Percentiles rank a stretch among this genome's conserved stretches.
Evolutionary conservation across 1,139 yeast genomes (phyloP).

Genomic region (Martiniozyma asiatica): DNA sequence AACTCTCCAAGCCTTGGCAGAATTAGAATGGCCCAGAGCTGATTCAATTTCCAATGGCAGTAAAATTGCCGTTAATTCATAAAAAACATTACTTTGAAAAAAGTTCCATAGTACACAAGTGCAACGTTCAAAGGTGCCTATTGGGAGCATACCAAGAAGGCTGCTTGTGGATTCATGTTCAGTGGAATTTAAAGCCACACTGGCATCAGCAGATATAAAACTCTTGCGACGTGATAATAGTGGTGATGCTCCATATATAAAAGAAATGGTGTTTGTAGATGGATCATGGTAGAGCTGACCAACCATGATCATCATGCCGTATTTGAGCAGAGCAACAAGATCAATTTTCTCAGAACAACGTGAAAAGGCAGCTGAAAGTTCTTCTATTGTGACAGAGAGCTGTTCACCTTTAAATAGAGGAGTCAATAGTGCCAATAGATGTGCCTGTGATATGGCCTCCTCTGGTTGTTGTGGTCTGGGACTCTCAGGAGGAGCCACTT

Average conservation of each 20-base stretch:
- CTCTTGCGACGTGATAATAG: constrained; percentile 8
- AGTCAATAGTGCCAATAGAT: constrained; percentile 27
- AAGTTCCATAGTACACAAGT: constrained; percentile 39
- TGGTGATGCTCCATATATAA: constrained; percentile 11
- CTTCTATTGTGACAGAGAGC: constrained; percentile 43
- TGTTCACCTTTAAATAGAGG: constrained; percentile 40
- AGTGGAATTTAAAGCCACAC: too few species aligned
- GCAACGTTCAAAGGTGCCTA: constrained; percentile 19
- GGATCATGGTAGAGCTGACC: constrained; percentile 18
- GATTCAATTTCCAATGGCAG: constrained; percentile 44
- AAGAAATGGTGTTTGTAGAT: constrained; percentile 10
- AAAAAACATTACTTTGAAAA: constrained; percentile 40
- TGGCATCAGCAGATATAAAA: constrained; percentile 9
- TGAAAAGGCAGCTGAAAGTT: too few species aligned
- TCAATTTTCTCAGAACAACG: constrained; percentile 36
- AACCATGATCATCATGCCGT: constrained; percentile 17
- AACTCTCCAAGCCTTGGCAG: neutral
- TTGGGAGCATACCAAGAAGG: constrained; percentile 8
- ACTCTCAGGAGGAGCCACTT: too few species aligned
- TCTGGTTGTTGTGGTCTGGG: too few species aligned
- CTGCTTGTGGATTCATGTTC: too few species aligned
- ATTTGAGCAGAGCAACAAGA: constrained; percentile 16
- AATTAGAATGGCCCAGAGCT: constrained; percentile 5
- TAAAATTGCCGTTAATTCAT: constrained; percentile 47
- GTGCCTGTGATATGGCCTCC: too few species aligned